phyloP scores from a whole-genome alignment of 2,329 filamentous ascomycete genomes.

The Penicillium sp. region DNA sequence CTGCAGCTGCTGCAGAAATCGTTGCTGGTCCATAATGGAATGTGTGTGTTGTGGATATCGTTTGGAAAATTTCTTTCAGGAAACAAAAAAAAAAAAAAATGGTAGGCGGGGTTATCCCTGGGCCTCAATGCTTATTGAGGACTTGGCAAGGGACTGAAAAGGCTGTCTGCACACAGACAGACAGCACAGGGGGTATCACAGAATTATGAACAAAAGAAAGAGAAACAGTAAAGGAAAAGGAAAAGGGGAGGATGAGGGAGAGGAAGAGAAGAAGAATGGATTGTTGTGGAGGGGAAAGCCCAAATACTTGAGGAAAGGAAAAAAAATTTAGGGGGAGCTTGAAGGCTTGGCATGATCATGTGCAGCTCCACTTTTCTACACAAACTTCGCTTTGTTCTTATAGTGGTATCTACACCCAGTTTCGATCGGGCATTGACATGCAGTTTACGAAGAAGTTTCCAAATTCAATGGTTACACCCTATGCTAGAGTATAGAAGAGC shows the following conservation, averaged over 20 bases:
- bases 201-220: slow-evolving; percentile 32
- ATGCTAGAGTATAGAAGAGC: neutral
- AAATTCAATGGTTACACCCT: neutral
- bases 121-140: slow-evolving; percentile 20
- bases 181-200: slow-evolving; percentile 41
- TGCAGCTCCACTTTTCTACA: slow-evolving; percentile 1
- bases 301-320: slow-evolving; percentile 16
- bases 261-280: slow-evolving; percentile 26
- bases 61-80: slow-evolving; percentile 17
- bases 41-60: slow-evolving; percentile 3
- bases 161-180: slow-evolving; percentile 39
- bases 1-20: slow-evolving; percentile 85
- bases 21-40: slow-evolving; percentile 73
- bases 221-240: slow-evolving; percentile 26
- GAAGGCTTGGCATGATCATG: slow-evolving; percentile 17
- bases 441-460: too few relatives aligned
- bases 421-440: too few relatives aligned
- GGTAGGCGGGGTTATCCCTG: slow-evolving; percentile 24
- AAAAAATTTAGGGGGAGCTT: slow-evolving; percentile 22
- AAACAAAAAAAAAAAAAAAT: slow-evolving; percentile 8
- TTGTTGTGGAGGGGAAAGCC: slow-evolving; percentile 18
- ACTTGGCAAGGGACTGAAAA: slow-evolving; percentile 27
- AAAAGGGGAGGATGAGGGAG: slow-evolving; percentile 23
- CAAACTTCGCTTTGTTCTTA: neutral
- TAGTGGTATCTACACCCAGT: too few relatives aligned